phyloP scores from a whole-genome alignment of 495 filamentous ascomycete genomes.

The Thermochaetoides thermophila region DNA sequence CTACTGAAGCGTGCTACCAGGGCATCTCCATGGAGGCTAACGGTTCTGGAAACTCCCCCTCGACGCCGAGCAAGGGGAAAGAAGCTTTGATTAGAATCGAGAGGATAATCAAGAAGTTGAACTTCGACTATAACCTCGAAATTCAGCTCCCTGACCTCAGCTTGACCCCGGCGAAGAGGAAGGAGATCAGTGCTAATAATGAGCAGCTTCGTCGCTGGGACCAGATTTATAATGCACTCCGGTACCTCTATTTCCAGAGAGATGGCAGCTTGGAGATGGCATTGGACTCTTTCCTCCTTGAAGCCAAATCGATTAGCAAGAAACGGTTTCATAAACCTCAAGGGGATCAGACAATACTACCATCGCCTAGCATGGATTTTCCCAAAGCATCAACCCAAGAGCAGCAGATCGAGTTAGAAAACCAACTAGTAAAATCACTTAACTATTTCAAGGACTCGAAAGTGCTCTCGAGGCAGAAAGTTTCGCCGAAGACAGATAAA shows the following conservation, averaged over 20 bases:
- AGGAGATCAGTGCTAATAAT: slow-evolving; percentile 4
- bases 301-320: slow-evolving; percentile 8
- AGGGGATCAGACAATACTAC: slow-evolving; percentile 5
- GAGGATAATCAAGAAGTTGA: slow-evolving; percentile 7
- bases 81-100: neutral
- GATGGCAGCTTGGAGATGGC: slow-evolving; percentile 5
- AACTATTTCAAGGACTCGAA: too few species aligned
- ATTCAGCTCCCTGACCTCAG: slow-evolving; percentile 9
- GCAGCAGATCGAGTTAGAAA: too few species aligned
- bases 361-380: too few species aligned
- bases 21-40: too few species aligned
- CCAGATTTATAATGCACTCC: slow-evolving; percentile 9
- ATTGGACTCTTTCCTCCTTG: slow-evolving; percentile 8
- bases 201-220: slow-evolving; percentile 5
- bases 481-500: too few species aligned
- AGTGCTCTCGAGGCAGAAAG: too few species aligned
- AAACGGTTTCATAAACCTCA: slow-evolving; percentile 11
- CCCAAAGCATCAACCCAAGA: too few species aligned
- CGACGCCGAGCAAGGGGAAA: slow-evolving; percentile 10
- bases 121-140: slow-evolving; percentile 13
- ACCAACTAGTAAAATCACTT: too few species aligned
- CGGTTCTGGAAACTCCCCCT: too few species aligned
- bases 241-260: slow-evolving; percentile 7
- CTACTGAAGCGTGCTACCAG: too few species aligned
- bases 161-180: slow-evolving; percentile 8